Evolutionary conservation across 495 filamentous ascomycete genomes (phyloP), one percentile per base, ranked within the genome.

Genomic region (Neurospora africana): DNA sequence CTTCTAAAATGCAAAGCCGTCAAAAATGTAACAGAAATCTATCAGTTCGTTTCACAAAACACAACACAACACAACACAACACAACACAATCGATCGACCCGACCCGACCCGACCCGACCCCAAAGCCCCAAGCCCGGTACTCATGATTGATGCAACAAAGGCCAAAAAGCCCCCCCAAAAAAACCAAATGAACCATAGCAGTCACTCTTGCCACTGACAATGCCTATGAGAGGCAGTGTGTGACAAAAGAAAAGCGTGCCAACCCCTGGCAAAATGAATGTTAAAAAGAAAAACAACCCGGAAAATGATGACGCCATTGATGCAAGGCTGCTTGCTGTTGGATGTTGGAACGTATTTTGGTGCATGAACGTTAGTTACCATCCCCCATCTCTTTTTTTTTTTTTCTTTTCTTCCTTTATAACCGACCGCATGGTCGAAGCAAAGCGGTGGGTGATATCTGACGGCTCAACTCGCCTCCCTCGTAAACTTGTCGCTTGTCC

Each of bases 401-500:
- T 43, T 19, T 37, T 37, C 10, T 37, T 11, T 33, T 5, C 9
- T 38, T 58, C n/a, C 47, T 73, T 70, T 19, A 78, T 71, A 69
- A 75, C 74, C 69, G 79, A 80, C 68, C 77, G 78, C 67, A 75
- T 74, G 65, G 78, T 68, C 19, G 76, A n/a, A 88, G 80, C 44
- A 86, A 91, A 91, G 17, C 91, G 83, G 70, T 88, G 83, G 71
- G 88, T 87, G 88, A 91, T 91, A 76, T 91, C 86, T 71, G 90
- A 81, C 17, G 87, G 89, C 75, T 90, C 79, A 76, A 61, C 27
- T 61, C 53, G 53, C 53, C 53, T 17, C 23, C 13, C 53, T 61
- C 53, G 53, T 61, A 61, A 61, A 8, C 23, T 19, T 61, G 23
- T 30, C 53, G 6, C 1, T 33, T 61, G 53, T 61, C 53, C 23